These are phyloP conservation scores for Phytophthora multivora DNA, from an alignment of 352 stramenopile species.

Conservation along the genomic window DNA sequence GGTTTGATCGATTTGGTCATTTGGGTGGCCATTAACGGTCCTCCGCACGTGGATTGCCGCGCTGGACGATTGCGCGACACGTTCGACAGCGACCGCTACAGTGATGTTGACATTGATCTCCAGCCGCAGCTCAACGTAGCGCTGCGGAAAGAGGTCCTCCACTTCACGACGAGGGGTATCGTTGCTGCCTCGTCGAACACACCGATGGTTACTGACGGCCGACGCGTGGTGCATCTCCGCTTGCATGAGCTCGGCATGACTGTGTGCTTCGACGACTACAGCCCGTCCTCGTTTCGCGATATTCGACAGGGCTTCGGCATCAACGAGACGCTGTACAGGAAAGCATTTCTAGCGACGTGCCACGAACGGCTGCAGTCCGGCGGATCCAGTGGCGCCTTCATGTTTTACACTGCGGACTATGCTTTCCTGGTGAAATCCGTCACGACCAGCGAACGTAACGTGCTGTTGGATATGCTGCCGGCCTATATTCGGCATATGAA, in stretches of 20 bases:
- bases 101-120: constrained; percentile 80
- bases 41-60: constrained; percentile 35
- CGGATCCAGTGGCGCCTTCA: constrained; percentile 88
- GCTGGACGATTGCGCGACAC: constrained; percentile 34
- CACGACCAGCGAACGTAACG: constrained; percentile 72
- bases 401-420: constrained; percentile 92
- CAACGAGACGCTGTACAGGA: constrained; percentile 73
- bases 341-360: constrained; percentile 81
- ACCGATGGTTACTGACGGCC: constrained; percentile 45
- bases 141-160: constrained; percentile 87
- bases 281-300: constrained; percentile 70
- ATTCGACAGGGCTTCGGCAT: constrained; percentile 84
- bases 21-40: constrained; percentile 80
- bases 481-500: constrained; percentile 87
- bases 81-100: constrained; percentile 59
- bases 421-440: constrained; percentile 90
- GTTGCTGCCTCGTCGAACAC: constrained; percentile 78
- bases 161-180: constrained; percentile 88
- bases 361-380: constrained; percentile 85
- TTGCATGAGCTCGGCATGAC: constrained; percentile 85
- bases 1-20: constrained; percentile 86
- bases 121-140: constrained; percentile 88
- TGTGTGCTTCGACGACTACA: constrained; percentile 83
- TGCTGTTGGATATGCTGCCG: constrained; percentile 85
- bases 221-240: constrained; percentile 70